Base-by-base conservation (phyloP, 805 yeast genomes). In the Cyberlindnera veronae region DNA sequence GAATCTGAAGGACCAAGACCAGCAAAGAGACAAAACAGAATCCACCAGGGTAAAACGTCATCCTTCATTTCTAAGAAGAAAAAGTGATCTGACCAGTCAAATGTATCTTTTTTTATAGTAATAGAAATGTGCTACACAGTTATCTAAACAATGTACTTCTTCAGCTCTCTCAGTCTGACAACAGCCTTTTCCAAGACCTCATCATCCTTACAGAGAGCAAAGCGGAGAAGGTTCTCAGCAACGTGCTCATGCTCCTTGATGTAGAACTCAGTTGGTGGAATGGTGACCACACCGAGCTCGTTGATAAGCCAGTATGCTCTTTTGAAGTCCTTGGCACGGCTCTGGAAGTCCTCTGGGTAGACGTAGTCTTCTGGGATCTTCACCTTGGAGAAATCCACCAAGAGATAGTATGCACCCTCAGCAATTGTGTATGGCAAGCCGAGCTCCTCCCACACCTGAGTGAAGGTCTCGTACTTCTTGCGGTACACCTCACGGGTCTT, bases 211-310 rank as follows among this genome's bases (percentile, higher is more conserved):
- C 99, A 93, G 15, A 93, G 95, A 13, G 99, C 98, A 62, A 93
- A 90, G 58, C 99, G 79, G 46, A 93, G 68, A 58, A 88, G 77
- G 53, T 86, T 81, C 58, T 90, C 95, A 41, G 91, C 89, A 14
- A 81, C 78, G 41, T 76, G 69, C 23, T 84, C 89, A 49, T 84
- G 79, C 44, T 76, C 79, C 9, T 79, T 75, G 32, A 80, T 74
- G 55, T 86, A 79, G 57, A 93, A 93, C 63, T 91, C 98, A n/a
- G 96, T 84, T 21, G 98, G 98, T 10, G 99, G 99, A 49, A 93
- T 93, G 4, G 95, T 84, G 16, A 93, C 98, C 29, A 93, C 95
- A 10, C 99, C 99, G 42, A 91, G 62, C 59, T 89, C 95, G 58
- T 79, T 81, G 55, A 89, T 88, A 44, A 93, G 71, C 97, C 98